These are phyloP conservation scores for Luvunga scandens DNA, from an alignment of 345 rosid species.

Conservation along the genomic window DNA sequence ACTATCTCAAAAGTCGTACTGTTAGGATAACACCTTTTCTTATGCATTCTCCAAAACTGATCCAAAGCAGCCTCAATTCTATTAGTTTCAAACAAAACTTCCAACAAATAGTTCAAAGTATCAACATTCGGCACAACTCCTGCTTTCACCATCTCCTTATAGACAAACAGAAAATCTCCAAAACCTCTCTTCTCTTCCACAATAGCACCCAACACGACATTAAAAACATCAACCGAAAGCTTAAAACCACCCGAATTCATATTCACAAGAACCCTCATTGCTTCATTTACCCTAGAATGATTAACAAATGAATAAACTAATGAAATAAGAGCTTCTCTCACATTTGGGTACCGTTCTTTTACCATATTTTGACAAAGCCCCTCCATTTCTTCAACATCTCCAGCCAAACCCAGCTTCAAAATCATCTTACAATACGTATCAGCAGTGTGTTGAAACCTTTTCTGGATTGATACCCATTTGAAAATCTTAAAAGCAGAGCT, in stretches of 20 bases:
- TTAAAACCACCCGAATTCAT: conserved; percentile 34
- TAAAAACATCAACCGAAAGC: conserved; percentile 35
- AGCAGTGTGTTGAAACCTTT: conserved; percentile 41
- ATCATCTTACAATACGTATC: conserved; percentile 44
- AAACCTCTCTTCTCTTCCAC: conserved; percentile 39
- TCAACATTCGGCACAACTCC: conserved; percentile 40
- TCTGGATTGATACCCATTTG: conserved; percentile 50
- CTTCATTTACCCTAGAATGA: conserved; percentile 33
- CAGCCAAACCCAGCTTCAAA: conserved; percentile 51
- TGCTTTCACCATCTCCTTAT: conserved; percentile 63
- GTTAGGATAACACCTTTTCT: conserved; percentile 45
- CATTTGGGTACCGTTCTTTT: conserved; percentile 29
- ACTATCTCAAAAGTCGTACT: conserved; percentile 48
- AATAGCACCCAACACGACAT: conserved; percentile 40
- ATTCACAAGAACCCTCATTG: conserved; percentile 35
- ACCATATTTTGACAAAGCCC: conserved; percentile 39
- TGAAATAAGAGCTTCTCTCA: conserved; percentile 29
- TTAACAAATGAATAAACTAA: conserved; percentile 36
- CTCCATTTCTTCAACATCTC: conserved; percentile 38
- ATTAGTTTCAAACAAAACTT: conserved; percentile 38
- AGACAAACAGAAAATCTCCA: conserved; percentile 40
- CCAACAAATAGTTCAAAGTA: conserved; percentile 48
- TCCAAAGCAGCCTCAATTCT: conserved; percentile 41
- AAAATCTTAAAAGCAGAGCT: conserved; percentile 45
- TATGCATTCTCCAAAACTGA: conserved; percentile 51